phyloP scores from a whole-genome alignment of 306 rosid species.

The Echinosophora koreensis region DNA sequence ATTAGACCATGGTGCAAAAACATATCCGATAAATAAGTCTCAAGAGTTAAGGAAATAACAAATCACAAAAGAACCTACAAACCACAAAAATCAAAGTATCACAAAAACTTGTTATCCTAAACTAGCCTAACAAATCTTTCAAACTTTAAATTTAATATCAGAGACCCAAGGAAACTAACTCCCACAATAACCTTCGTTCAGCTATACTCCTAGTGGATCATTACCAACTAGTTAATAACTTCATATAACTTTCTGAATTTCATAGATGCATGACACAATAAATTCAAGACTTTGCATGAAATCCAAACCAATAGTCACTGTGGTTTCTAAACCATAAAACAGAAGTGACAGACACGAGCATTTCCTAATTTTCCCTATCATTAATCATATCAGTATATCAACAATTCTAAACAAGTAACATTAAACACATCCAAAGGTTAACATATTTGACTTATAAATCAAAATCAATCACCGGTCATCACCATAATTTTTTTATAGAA shows the following conservation, averaged over 20 bases:
- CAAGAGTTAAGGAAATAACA: background rate
- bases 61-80: background rate
- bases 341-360: background rate
- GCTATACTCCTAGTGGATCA: background rate
- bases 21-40: background rate
- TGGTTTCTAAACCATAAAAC: slow-evolving; percentile 26
- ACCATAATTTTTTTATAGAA: too few relatives aligned
- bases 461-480: background rate
- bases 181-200: background rate
- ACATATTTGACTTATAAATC: background rate
- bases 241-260: background rate
- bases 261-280: background rate
- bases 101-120: background rate
- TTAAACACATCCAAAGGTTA: background rate
- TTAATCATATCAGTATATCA: background rate
- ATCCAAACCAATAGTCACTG: background rate
- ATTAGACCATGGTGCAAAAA: slow-evolving; percentile 2
- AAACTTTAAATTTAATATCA: background rate
- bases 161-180: background rate
- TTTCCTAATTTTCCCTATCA: background rate
- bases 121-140: background rate
- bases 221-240: slow-evolving; percentile 16
- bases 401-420: background rate
- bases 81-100: background rate
- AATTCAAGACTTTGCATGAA: background rate